phyloP scores from a whole-genome alignment of 164 flowering plant species.

The Stephania japonica region DNA sequence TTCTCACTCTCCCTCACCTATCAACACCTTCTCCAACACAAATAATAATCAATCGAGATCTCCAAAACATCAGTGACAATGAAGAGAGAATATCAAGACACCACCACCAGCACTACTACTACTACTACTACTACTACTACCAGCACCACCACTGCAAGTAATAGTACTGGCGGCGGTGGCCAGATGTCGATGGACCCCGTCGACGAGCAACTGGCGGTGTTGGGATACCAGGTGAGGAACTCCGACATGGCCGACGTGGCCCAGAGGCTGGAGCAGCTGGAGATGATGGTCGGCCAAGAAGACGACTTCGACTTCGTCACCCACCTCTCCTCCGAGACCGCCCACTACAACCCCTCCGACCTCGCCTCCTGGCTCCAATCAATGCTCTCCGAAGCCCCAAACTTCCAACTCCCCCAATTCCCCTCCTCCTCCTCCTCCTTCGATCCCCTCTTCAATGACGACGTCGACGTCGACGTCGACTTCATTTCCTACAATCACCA shows the following conservation, averaged over 20 bases:
- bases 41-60: too few relatives aligned
- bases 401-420: neutral
- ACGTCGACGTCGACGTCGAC: too few relatives aligned
- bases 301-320: slow-evolving; percentile 49
- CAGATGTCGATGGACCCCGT: slow-evolving; percentile 35
- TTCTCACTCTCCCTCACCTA: slow-evolving; percentile 11
- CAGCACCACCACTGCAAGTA: neutral
- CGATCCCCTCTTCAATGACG: neutral
- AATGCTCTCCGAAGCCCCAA: slow-evolving; percentile 54
- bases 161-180: too few relatives aligned
- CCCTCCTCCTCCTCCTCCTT: neutral
- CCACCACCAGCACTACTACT: neutral
- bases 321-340: slow-evolving; percentile 52
- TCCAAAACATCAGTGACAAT: too few relatives aligned
- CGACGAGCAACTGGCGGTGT: slow-evolving; percentile 61
- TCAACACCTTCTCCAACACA: neutral
- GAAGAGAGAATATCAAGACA: slow-evolving; percentile 26
- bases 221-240: slow-evolving; percentile 72
- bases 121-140: neutral
- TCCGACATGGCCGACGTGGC: slow-evolving; percentile 90
- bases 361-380: slow-evolving; percentile 59
- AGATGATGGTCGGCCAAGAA: slow-evolving; percentile 55
- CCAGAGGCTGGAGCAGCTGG: slow-evolving; percentile 71
- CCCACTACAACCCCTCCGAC: slow-evolving; percentile 82
- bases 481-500: too few relatives aligned